These are phyloP conservation scores for Pachysandra terminalis DNA, from an alignment of 164 flowering plant genomes.

Conservation along the genomic window DNA sequence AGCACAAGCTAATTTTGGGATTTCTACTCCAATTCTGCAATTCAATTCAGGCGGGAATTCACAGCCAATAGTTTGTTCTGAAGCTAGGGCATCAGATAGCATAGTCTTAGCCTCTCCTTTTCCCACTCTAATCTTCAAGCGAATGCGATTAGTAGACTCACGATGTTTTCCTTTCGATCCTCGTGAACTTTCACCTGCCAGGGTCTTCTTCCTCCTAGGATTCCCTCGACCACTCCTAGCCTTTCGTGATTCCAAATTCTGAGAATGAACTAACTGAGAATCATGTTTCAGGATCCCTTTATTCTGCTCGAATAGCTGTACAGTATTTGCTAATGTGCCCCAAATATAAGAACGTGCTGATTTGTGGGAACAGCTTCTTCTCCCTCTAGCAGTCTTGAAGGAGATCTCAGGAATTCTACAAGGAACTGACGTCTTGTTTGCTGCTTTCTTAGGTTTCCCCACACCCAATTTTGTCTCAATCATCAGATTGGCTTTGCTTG, in stretches of 20 bases:
- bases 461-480: constrained; percentile 23
- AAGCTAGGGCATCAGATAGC: constrained; percentile 24
- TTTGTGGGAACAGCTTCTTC: constrained; percentile 54
- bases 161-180: constrained; percentile 20
- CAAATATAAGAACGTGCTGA: constrained; percentile 54
- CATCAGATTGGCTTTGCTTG: constrained; percentile 25
- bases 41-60: constrained; percentile 12
- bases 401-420: constrained; percentile 13
- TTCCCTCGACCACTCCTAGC: constrained; percentile 19
- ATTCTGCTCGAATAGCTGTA: constrained; percentile 29
- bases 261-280: constrained; percentile 15
- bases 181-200: constrained; percentile 17
- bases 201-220: constrained; percentile 25
- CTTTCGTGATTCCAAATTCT: constrained; percentile 19
- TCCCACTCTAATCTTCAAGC: constrained; percentile 43
- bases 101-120: constrained; percentile 16
- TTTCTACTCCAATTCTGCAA: constrained; percentile 10
- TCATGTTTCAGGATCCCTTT: constrained; percentile 16
- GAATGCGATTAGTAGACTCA: constrained; percentile 28
- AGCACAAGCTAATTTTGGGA: constrained; percentile 12
- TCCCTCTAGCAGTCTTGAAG: constrained; percentile 33
- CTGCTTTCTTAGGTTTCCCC: constrained; percentile 22
- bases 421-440: constrained; percentile 14
- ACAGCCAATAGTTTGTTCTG: constrained; percentile 7
- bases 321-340: constrained; percentile 43